Conservation (phyloP, 495 filamentous ascomycete genomes). For the Penicillium verhagenii region DNA sequence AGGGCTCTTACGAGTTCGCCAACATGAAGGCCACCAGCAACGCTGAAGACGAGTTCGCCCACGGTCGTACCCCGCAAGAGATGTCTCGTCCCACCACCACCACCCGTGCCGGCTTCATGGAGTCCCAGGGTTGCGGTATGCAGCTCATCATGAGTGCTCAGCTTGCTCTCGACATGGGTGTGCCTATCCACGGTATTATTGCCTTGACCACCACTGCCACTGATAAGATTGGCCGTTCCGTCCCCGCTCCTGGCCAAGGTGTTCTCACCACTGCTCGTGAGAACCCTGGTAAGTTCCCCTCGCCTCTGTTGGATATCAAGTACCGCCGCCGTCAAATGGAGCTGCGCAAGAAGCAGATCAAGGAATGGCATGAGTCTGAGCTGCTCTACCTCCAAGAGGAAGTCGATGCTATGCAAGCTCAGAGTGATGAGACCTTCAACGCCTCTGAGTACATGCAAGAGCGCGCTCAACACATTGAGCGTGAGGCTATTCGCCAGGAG, state of each 20-base stretch:
- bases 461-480: slow-evolving; percentile 80
- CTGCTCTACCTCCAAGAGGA: slow-evolving; percentile 90
- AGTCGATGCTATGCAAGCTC: slow-evolving; percentile 83
- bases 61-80: slow-evolving; percentile 91
- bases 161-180: slow-evolving; percentile 96
- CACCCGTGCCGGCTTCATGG: slow-evolving; percentile 97
- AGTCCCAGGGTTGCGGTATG: slow-evolving; percentile 97
- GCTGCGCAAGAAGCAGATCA: slow-evolving; percentile 85
- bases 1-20: slow-evolving; percentile 98
- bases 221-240: slow-evolving; percentile 97
- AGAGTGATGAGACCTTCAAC: slow-evolving; percentile 62
- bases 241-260: slow-evolving; percentile 94
- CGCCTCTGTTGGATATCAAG: slow-evolving; percentile 92
- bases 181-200: slow-evolving; percentile 94
- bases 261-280: slow-evolving; percentile 97
- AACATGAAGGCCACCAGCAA: slow-evolving; percentile 99
- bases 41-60: slow-evolving; percentile 90
- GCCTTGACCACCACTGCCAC: slow-evolving; percentile 96
- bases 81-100: slow-evolving; percentile 98
- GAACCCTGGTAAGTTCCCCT: slow-evolving; percentile 84
- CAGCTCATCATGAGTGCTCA: slow-evolving; percentile 98
- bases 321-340: slow-evolving; percentile 95
- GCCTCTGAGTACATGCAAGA: slow-evolving; percentile 85
- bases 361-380: slow-evolving; percentile 93
- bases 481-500: slow-evolving; percentile 85